phyloP scores from a whole-genome alignment of 1,284 basidiomycete species.

The Phellopilus nigrolimitatus region DNA sequence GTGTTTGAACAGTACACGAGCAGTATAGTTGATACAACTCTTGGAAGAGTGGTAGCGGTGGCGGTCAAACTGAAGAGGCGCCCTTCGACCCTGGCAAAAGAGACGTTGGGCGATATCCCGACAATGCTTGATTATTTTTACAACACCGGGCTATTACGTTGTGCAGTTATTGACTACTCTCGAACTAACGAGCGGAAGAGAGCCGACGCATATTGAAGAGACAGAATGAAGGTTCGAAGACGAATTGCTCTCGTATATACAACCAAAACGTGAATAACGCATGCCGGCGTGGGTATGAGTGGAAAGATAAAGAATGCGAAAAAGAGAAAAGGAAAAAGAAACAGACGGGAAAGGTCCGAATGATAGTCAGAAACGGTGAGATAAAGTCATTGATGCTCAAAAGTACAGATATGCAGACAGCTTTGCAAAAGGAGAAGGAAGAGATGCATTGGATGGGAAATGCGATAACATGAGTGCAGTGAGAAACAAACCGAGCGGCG shows the following conservation, averaged over 20 bases:
- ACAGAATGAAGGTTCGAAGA: background rate
- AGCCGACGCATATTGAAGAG: background rate
- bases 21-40: too few relatives aligned
- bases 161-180: constrained; percentile 3
- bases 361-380: constrained; percentile 8
- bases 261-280: constrained; percentile 9
- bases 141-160: constrained; percentile 15
- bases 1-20: too few relatives aligned
- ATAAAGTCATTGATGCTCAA: constrained; percentile 14
- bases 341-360: background rate
- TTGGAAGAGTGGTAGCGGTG: too few relatives aligned
- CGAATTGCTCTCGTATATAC: too few relatives aligned
- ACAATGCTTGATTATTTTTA: constrained; percentile 10
- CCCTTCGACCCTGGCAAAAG: too few relatives aligned
- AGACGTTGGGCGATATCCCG: too few relatives aligned
- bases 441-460: background rate
- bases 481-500: background rate
- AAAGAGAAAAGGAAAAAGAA: constrained; percentile 8
- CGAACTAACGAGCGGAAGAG: constrained; percentile 1
- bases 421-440: background rate
- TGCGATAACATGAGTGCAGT: background rate
- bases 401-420: constrained; percentile 15
- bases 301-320: constrained; percentile 1
- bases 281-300: constrained; percentile 12
- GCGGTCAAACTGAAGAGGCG: too few relatives aligned